phyloP scores from a whole-genome alignment of 805 yeast species.

The Kodamaea leandrae region DNA sequence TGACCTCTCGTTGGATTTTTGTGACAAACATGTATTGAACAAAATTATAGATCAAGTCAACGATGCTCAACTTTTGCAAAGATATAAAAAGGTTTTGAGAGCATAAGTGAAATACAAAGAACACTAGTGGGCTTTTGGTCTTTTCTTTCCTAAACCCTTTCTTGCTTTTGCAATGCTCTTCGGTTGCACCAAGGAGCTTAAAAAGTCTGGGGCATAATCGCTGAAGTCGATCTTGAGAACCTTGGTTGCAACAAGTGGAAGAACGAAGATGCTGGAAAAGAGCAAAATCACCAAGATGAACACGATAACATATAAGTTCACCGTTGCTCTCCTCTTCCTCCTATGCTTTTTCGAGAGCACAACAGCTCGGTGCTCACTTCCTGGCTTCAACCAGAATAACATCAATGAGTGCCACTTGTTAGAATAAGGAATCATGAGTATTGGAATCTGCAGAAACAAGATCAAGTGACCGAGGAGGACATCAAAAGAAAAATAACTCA shows the following conservation, averaged over 20 bases:
- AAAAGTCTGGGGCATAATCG: slow-evolving; percentile 37
- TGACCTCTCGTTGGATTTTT: slow-evolving; percentile 33
- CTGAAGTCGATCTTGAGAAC: slow-evolving; percentile 39
- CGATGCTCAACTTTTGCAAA: neutral
- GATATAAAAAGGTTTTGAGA: slow-evolving; percentile 3
- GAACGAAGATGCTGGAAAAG: slow-evolving; percentile 32
- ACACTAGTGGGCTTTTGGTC: neutral
- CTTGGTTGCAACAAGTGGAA: slow-evolving; percentile 38
- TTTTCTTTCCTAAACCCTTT: slow-evolving; percentile 35
- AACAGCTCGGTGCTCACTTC: slow-evolving; percentile 47
- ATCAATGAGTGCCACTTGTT: slow-evolving; percentile 66
- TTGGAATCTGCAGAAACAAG: slow-evolving; percentile 56
- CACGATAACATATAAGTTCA: slow-evolving; percentile 32
- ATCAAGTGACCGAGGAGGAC: slow-evolving; percentile 57
- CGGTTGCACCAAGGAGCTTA: slow-evolving; percentile 43
- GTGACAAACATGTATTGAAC: slow-evolving; percentile 15
- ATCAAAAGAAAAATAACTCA: slow-evolving; percentile 68
- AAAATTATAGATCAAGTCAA: slow-evolving; percentile 3
- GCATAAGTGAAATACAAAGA: neutral
- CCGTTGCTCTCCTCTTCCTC: slow-evolving; percentile 34
- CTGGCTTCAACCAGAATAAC: slow-evolving; percentile 66
- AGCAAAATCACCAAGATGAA: slow-evolving; percentile 29
- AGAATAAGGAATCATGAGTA: slow-evolving; percentile 59
- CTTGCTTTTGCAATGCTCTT: slow-evolving; percentile 17
- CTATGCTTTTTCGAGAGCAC: slow-evolving; percentile 44